phyloP scores from a whole-genome alignment of 495 filamentous ascomycete genomes.

The Penicillium soppii region DNA sequence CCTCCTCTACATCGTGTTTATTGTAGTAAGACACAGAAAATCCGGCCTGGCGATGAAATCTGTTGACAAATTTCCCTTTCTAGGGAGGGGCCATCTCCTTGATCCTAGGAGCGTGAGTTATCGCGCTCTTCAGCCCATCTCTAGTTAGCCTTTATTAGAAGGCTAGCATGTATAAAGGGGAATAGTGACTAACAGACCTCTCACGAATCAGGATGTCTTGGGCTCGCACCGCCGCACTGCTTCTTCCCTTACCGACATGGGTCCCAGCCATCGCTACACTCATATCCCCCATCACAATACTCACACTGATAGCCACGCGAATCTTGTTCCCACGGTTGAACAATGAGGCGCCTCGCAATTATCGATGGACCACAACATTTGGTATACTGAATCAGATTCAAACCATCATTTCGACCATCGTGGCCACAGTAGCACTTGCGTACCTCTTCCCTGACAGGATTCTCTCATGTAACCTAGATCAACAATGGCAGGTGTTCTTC shows the following conservation, averaged over 20 bases:
- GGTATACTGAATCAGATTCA: constrained; percentile 31
- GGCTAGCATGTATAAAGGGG: no score
- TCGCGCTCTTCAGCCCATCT: no score
- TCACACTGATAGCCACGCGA: constrained; percentile 7
- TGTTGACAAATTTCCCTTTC: no score
- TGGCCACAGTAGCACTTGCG: constrained; percentile 57
- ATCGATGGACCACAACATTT: constrained; percentile 4
- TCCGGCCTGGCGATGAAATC: no score
- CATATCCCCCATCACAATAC: constrained; percentile 15
- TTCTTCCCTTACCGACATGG: constrained; percentile 28
- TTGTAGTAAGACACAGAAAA: no score
- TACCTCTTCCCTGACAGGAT: constrained; percentile 46
- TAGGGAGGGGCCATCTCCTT: no score
- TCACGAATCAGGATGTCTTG: constrained; percentile 35
- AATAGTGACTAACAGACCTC: no score
- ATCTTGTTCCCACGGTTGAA: constrained; percentile 3
- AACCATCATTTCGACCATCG: constrained; percentile 47
- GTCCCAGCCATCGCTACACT: constrained; percentile 27
- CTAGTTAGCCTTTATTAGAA: no score
- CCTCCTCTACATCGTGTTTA: no score
- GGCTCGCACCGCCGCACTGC: constrained; percentile 22
- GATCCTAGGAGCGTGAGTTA: no score
- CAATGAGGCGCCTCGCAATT: constrained; percentile 2
- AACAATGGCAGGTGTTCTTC: constrained; percentile 54
- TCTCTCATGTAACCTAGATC: constrained; percentile 51